These are phyloP conservation scores for Syncephalastrum racemosum DNA, from an alignment of 371 early-diverging fungal species.

Conservation along the genomic window DNA sequence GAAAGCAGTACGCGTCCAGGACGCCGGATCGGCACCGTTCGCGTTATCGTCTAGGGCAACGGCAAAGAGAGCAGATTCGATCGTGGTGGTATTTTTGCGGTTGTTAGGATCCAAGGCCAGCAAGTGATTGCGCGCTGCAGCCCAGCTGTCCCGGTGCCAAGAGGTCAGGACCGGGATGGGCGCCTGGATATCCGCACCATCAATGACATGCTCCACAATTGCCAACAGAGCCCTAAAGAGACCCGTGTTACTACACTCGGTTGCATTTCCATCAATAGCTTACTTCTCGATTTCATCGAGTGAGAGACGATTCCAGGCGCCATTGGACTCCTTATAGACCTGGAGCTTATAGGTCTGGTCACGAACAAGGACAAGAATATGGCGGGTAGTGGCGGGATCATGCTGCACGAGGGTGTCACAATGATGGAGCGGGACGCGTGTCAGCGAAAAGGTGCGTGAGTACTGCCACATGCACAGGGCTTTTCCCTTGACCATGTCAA, in stretches of 20 bases:
- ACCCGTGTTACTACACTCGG: neutral
- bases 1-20: slow-evolving; percentile 47
- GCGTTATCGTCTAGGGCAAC: slow-evolving; percentile 75
- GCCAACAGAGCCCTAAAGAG: slow-evolving; percentile 21
- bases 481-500: slow-evolving; percentile 54
- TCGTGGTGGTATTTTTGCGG: slow-evolving; percentile 46
- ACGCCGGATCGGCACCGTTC: slow-evolving; percentile 26
- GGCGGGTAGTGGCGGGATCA: slow-evolving; percentile 51
- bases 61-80: slow-evolving; percentile 73
- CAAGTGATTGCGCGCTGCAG: slow-evolving; percentile 61
- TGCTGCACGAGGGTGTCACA: slow-evolving; percentile 61
- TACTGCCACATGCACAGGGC: slow-evolving; percentile 87
- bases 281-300: slow-evolving; percentile 77
- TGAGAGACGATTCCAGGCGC: slow-evolving; percentile 47
- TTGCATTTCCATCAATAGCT: slow-evolving; percentile 6
- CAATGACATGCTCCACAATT: slow-evolving; percentile 46
- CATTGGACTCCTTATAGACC: slow-evolving; percentile 49
- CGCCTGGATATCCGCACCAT: slow-evolving; percentile 39
- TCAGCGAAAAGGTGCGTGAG: slow-evolving; percentile 70
- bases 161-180: slow-evolving; percentile 79
- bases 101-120: slow-evolving; percentile 52
- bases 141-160: slow-evolving; percentile 87
- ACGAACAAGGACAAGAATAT: slow-evolving; percentile 71
- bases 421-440: slow-evolving; percentile 75
- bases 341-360: slow-evolving; percentile 81